A percentile compares a stretch with the other conserved stretches of the same genome.
Evolutionary conservation across 352 stramenopile species (phyloP).

Genomic region (Pythium chondricola): DNA sequence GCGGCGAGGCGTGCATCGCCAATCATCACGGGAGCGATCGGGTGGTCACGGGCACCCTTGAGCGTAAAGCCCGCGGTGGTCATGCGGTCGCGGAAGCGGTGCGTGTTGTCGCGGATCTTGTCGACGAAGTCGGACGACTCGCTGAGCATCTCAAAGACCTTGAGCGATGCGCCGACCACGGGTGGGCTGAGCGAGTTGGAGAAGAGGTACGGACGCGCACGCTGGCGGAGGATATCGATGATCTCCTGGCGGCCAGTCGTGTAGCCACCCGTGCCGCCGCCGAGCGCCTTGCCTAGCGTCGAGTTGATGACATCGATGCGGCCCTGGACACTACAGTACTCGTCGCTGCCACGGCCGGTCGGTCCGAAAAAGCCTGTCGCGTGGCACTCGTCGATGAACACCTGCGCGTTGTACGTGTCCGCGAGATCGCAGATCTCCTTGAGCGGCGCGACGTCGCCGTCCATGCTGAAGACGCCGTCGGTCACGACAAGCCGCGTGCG

Average conservation of each 20-base stretch:
- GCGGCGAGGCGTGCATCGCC: slow-evolving; percentile 87
- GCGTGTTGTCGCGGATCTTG: slow-evolving; percentile 86
- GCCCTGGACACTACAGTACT: slow-evolving; percentile 87
- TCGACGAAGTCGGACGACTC: slow-evolving; percentile 82
- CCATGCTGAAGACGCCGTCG: slow-evolving; percentile 95
- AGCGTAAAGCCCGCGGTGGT: slow-evolving; percentile 86
- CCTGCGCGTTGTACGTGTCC: slow-evolving; percentile 89
- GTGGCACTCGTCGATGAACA: slow-evolving; percentile 94
- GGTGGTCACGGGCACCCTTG: slow-evolving; percentile 81
- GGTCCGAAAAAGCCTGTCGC: slow-evolving; percentile 91
- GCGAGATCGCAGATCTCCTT: slow-evolving; percentile 87
- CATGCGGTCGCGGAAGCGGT: slow-evolving; percentile 91
- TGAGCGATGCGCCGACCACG: slow-evolving; percentile 91
- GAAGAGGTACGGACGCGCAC: slow-evolving; percentile 90
- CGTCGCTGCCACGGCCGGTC: slow-evolving; percentile 88
- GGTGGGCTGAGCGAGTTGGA: slow-evolving; percentile 90
- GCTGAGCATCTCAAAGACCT: slow-evolving; percentile 92
- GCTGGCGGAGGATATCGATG: slow-evolving; percentile 89
- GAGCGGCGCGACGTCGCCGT: slow-evolving; percentile 90
- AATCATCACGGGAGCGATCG: slow-evolving; percentile 91
- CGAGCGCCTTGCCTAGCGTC: slow-evolving; percentile 91
- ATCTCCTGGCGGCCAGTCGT: slow-evolving; percentile 86
- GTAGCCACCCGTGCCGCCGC: slow-evolving; percentile 91
- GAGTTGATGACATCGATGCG: slow-evolving; percentile 93
- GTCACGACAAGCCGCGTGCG: slow-evolving; percentile 89